Conservation (phyloP, 768 basidiomycete species). For the Auriscalpium vulgare region DNA sequence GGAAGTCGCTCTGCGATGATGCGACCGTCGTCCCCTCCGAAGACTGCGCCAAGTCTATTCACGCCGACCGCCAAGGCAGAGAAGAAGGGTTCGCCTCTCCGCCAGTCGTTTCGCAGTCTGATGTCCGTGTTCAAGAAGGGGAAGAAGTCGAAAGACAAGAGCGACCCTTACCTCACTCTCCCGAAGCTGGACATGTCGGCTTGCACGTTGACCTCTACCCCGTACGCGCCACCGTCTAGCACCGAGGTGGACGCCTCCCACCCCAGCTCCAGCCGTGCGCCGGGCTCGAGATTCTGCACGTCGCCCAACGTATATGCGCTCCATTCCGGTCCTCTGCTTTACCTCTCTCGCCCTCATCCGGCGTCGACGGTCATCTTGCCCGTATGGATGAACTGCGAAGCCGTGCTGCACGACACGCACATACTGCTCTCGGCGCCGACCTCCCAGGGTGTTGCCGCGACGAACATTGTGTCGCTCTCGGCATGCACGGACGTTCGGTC, state of each 20-base stretch:
- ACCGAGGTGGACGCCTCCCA: background rate
- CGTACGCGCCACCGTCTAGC: background rate
- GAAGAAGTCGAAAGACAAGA: conserved; percentile 20
- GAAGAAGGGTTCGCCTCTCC: conserved; percentile 46
- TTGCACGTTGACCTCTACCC: background rate
- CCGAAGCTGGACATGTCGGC: conserved; percentile 1
- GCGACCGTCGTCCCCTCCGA: background rate
- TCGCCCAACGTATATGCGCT: conserved; percentile 11
- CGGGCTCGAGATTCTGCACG: conserved; percentile 11
- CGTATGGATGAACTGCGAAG: conserved; percentile 44
- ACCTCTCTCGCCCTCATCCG: conserved; percentile 32
- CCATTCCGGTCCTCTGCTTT: conserved; percentile 36
- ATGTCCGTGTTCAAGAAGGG: conserved; percentile 55
- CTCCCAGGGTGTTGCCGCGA: conserved; percentile 30
- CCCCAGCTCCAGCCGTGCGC: background rate
- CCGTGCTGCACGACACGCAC: conserved; percentile 28
- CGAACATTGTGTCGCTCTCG: conserved; percentile 40
- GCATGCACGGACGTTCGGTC: conserved; percentile 61
- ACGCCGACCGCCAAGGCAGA: conserved; percentile 25
- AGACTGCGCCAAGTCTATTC: conserved; percentile 15
- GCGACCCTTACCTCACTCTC: conserved; percentile 5
- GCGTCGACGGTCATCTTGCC: conserved; percentile 24
- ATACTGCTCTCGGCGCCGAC: conserved; percentile 44
- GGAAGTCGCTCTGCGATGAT: background rate
- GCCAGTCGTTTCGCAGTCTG: conserved; percentile 57